These are phyloP conservation scores for Parsonsia alboflavescens DNA, from an alignment of 257 asterid genomes.

Conservation along the genomic window DNA sequence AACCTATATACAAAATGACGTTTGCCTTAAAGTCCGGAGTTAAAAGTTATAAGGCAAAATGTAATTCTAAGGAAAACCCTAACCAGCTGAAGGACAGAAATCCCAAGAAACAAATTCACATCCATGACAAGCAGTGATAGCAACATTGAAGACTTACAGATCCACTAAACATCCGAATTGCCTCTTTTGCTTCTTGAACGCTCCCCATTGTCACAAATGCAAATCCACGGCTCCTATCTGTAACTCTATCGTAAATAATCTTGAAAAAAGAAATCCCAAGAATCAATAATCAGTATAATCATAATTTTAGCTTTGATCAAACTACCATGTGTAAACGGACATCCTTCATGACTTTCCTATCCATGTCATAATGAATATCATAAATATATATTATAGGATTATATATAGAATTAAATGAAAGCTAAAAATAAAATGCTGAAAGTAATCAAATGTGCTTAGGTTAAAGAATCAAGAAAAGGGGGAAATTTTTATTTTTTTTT, in stretches of 20 bases:
- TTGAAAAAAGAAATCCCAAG: conserved; percentile 19
- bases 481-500: too few relatives aligned
- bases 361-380: background rate
- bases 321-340: background rate
- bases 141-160: conserved; percentile 58
- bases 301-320: conserved; percentile 1
- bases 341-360: background rate
- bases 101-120: background rate
- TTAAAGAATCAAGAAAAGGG: background rate
- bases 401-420: background rate
- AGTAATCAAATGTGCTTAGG: background rate
- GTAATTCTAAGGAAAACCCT: background rate
- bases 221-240: conserved; percentile 92
- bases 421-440: background rate
- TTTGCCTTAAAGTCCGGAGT: background rate
- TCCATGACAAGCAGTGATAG: background rate
- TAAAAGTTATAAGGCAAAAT: background rate
- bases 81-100: background rate
- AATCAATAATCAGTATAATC: conserved; percentile 13
- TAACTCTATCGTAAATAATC: conserved; percentile 77
- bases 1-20: background rate
- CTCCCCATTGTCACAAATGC: conserved; percentile 85
- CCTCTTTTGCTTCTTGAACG: conserved; percentile 77
- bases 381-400: background rate
- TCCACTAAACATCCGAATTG: conserved; percentile 75